Conservation (phyloP, 371 early-diverging fungal species). For the Funneliformis caledonium region DNA sequence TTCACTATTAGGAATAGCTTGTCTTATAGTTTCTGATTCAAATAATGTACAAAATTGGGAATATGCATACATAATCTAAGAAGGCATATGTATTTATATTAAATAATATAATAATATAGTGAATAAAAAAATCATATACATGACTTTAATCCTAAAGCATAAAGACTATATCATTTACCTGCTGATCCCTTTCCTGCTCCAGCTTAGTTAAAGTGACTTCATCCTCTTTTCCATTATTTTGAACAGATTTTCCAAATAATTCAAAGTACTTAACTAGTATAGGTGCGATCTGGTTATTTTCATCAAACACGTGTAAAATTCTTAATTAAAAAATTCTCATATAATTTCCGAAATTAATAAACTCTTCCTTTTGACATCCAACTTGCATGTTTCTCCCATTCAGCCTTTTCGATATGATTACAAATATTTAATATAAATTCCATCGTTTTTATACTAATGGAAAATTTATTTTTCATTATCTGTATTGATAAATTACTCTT, state of each 20-base stretch:
- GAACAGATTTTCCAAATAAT: constrained; percentile 42
- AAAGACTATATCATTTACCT: constrained; percentile 43
- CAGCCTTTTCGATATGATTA: constrained; percentile 51
- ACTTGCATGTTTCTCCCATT: constrained; percentile 66
- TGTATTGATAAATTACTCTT: constrained; percentile 39
- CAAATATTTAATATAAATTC: constrained; percentile 60
- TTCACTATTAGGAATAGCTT: constrained; percentile 63
- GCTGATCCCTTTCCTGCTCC: constrained; percentile 52
- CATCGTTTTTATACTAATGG: constrained; percentile 60
- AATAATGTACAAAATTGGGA: constrained; percentile 60
- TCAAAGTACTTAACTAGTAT: constrained; percentile 69
- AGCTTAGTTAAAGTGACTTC: constrained; percentile 34
- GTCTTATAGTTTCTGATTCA: constrained; percentile 59
- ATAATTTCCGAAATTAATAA: background rate
- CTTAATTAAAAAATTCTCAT: background rate
- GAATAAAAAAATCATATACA: background rate
- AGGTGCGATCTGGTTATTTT: constrained; percentile 56
- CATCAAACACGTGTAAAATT: background rate
- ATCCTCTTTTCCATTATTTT: constrained; percentile 42
- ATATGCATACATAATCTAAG: constrained; percentile 67
- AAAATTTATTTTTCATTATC: constrained; percentile 45
- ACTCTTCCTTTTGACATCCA: background rate
- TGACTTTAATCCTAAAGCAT: background rate
- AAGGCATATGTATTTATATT: background rate
- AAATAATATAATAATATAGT: background rate